Conservation (phyloP, 2,329 filamentous ascomycete species). For the Metarhizium album region DNA sequence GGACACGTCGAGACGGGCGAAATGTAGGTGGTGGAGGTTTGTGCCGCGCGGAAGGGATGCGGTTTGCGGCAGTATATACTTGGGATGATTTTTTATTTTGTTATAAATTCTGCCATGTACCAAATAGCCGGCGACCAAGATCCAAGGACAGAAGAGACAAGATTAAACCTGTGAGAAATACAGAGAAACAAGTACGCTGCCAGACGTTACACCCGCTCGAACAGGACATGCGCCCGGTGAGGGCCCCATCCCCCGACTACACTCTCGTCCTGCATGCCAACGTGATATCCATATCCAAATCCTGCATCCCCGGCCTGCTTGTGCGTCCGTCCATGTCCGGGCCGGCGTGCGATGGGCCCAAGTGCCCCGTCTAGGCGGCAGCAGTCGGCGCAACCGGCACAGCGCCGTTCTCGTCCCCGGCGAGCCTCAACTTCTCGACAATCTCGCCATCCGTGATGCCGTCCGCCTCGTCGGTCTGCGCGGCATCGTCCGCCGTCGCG, state of each 20-base stretch:
- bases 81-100: too few species aligned
- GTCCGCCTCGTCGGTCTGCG: constrained; percentile 17
- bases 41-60: too few species aligned
- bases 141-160: background rate
- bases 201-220: too few species aligned
- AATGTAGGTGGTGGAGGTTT: too few species aligned
- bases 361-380: background rate
- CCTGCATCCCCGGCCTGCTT: background rate
- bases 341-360: background rate
- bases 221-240: too few species aligned
- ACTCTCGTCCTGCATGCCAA: too few species aligned
- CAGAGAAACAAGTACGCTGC: too few species aligned
- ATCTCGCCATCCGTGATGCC: constrained; percentile 16
- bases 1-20: too few species aligned
- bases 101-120: too few species aligned
- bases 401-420: constrained; percentile 13
- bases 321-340: background rate
- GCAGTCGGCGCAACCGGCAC: background rate
- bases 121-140: background rate
- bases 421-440: constrained; percentile 22
- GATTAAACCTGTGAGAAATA: background rate
- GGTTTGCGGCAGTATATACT: too few species aligned
- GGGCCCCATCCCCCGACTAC: too few species aligned
- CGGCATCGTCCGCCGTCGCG: constrained; percentile 13
- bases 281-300: too few species aligned